Evolutionary conservation across 139 green algal genomes (phyloP), one percentile per base, ranked within the genome.

Genomic region (Picochlorum sp.): DNA sequence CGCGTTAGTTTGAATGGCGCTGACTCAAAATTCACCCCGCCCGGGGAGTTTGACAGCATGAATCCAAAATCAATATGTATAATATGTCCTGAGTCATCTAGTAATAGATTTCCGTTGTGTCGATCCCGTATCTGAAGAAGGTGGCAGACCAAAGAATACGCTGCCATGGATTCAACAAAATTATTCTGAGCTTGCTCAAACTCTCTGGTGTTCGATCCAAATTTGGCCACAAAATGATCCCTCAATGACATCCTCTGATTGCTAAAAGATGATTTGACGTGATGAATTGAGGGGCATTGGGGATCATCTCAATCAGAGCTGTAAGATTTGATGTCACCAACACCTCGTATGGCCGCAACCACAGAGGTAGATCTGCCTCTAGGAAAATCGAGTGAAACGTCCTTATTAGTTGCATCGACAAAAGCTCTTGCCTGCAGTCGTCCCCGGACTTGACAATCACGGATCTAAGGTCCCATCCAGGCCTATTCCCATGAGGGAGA

Each of bases 11-110:
- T 96, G 75, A 96, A 94, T 38, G 89, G 89, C 6, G 86, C 81
- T 11, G 37, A 56, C 34, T 74, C 79, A 66, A 66, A 63, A 51
- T 63, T 63, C 70, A 86, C 67, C 74, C 82, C 62, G 6, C 67
- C 73, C 18, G 73, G 67, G 15, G 75, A 74, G 66, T 83, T 83
- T 61, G 57, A 85, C 28, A 99, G 85, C 89, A 98, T 97, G 78
- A 98, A 99, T 55, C 94, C 94, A 78, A 97, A 99, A 81, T 99
- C 94, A 50, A 99, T 98, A 85, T 99, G 94, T 21, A 99, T 87
- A 26, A 99, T 72, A 73, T 91, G 87, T 34, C 94, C 89, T 20
- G 68, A 69, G 9, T 82, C 70, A 34, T 91, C 82, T 49, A 96
- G 55, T 65, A 96, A 71, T 63, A 96, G 88, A 79, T 96, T 96